Base-by-base conservation (phyloP, 2,329 filamentous ascomycete species). In the Ophiocordyceps unilateralis region DNA sequence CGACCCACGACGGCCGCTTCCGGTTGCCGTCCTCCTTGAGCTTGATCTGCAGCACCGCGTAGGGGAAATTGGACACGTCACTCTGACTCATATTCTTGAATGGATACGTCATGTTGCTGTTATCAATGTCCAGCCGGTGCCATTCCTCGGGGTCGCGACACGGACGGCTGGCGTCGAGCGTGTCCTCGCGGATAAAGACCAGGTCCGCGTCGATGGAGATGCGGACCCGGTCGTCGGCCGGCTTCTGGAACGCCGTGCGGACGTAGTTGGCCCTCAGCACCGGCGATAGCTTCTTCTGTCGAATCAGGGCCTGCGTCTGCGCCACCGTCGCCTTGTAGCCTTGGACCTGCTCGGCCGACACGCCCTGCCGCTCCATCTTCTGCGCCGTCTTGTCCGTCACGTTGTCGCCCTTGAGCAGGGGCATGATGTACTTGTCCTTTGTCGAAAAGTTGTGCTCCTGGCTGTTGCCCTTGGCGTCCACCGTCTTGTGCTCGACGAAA, bases 201-300 rank as follows among this genome's bases (percentile, higher is more conserved):
- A 98, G 70, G 51, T 93, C 78, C 1, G 87, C 95, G 58, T 98
- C 91, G 46, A 98, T 83, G 6, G 87, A 88, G 52, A 98, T 84
- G 43, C 91, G 79, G 40, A 98, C 80, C 19, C 84, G 81, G 59
- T 93, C 79, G 57, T 98, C 88, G 14, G 84, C 78, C 6, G 91
- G 91, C 50, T 94, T 94, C 62, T 98, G 91, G 67, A 96, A 98
- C 1, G 91, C 91, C 1, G 87, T 93, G 48, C 91, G 83, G 34
- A 80, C 83, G 59, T 96, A 96, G 63, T 93, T 94, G 48, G 91
- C 91, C 41, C 91, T 78, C 43, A 98, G 62, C 26, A 94, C 74
- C 5, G 91, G 91, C 57, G 89, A 77, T 15, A 98, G 68, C 44
- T 83, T 73, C 54, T 84, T 76, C 40, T 83, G 72, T 54, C 76